A percentile compares a stretch with the other conserved stretches of the same genome.
phyloP scores from a whole-genome alignment of 768 basidiomycete species.

The Paxillus ammoniavirescens region DNA sequence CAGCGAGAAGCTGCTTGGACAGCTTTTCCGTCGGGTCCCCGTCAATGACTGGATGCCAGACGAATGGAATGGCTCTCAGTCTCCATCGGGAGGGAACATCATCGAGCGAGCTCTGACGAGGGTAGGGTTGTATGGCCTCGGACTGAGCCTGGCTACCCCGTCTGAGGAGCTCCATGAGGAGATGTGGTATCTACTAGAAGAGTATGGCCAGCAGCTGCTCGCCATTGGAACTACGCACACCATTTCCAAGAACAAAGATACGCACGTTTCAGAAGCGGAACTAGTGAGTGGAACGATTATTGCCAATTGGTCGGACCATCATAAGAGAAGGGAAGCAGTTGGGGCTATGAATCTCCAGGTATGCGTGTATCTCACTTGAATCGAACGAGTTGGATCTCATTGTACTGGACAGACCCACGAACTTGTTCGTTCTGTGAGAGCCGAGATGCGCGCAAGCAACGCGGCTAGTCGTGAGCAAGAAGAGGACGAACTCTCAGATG shows the following conservation, averaged over 20 bases:
- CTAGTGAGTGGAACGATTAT: slow-evolving; percentile 46
- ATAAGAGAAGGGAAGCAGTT: slow-evolving; percentile 38
- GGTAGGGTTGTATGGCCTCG: slow-evolving; percentile 30
- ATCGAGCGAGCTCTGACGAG: slow-evolving; percentile 26
- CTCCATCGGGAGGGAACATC: slow-evolving; percentile 27
- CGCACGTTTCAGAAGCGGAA: slow-evolving; percentile 39
- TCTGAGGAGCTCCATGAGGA: slow-evolving; percentile 32
- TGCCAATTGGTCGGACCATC: slow-evolving; percentile 42
- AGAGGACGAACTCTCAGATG: slow-evolving; percentile 24
- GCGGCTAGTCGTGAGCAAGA: slow-evolving; percentile 17
- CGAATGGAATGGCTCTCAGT: slow-evolving; percentile 11
- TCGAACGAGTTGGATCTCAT: not conserved
- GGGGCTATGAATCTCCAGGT: slow-evolving; percentile 46
- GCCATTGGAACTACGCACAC: slow-evolving; percentile 37
- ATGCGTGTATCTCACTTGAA: slow-evolving; percentile 1
- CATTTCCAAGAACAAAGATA: slow-evolving; percentile 35
- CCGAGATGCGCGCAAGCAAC: slow-evolving; percentile 26
- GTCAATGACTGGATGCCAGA: slow-evolving; percentile 30
- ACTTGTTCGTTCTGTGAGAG: slow-evolving; percentile 36
- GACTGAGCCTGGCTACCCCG: slow-evolving; percentile 25
- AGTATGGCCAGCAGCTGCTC: slow-evolving; percentile 34
- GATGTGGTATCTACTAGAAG: slow-evolving; percentile 37
- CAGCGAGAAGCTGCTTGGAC: slow-evolving; percentile 43
- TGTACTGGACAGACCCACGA: slow-evolving; percentile 35
- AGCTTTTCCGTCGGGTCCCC: slow-evolving; percentile 45